Conservation (phyloP, 148 eudicot genomes). For the Silene conica region DNA sequence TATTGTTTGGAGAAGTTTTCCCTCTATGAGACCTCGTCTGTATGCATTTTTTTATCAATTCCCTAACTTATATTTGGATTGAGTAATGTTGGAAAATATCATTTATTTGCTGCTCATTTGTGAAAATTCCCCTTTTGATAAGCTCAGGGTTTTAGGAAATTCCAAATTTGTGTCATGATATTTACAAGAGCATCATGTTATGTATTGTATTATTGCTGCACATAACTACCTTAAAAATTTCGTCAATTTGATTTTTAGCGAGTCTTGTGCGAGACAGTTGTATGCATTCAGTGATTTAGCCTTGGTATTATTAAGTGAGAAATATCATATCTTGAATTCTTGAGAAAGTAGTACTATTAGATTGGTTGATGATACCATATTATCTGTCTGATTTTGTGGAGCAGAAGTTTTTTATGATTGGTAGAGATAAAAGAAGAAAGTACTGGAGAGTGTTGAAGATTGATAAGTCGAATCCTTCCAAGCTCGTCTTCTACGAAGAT, state of each 20-base stretch:
- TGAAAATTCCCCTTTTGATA: neutral
- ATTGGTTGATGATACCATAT: neutral
- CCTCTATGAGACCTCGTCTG: conserved; percentile 27
- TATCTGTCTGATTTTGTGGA: conserved; percentile 6
- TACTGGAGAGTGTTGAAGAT: conserved; percentile 79
- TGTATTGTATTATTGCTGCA: too few relatives aligned
- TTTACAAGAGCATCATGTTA: too few relatives aligned
- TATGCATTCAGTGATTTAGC: too few relatives aligned
- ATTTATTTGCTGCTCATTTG: neutral
- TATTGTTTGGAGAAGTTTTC: conserved; percentile 29
- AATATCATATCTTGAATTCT: too few relatives aligned
- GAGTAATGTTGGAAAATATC: neutral
- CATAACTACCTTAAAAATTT: too few relatives aligned
- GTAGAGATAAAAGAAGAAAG: conserved; percentile 53
- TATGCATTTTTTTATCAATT: conserved; percentile 11
- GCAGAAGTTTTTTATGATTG: conserved; percentile 81
- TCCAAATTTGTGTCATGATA: too few relatives aligned
- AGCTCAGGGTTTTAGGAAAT: neutral
- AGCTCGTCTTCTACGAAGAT: conserved; percentile 60
- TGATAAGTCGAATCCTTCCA: conserved; percentile 57
- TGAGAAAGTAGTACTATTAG: neutral
- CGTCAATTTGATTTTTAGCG: too few relatives aligned
- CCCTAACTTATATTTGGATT: neutral
- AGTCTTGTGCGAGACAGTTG: too few relatives aligned
- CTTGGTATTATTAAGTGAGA: too few relatives aligned